These are phyloP conservation scores for Fomitiporia mediterranea DNA, from an alignment of 1,284 basidiomycete species.

Conservation along the genomic window DNA sequence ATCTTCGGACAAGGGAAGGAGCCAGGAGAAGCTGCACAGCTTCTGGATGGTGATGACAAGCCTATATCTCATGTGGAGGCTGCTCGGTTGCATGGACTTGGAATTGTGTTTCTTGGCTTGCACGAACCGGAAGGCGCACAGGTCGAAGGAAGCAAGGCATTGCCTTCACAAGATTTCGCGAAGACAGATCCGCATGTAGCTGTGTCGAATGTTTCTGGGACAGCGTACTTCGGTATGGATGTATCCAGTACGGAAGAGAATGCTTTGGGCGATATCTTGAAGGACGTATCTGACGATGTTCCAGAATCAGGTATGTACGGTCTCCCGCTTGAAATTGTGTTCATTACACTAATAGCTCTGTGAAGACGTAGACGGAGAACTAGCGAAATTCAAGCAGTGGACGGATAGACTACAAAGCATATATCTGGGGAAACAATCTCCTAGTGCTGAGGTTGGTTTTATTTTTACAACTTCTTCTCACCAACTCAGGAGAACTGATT, in stretches of 20 bases:
- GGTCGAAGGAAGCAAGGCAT: conserved; percentile 38
- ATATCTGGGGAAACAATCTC: too few species aligned
- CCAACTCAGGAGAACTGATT: too few species aligned
- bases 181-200: conserved; percentile 34
- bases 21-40: conserved; percentile 36
- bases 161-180: conserved; percentile 59
- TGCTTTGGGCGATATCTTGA: conserved; percentile 42
- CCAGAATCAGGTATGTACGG: conserved; percentile 3
- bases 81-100: conserved; percentile 53
- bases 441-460: too few species aligned
- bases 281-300: conserved; percentile 32
- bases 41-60: conserved; percentile 35
- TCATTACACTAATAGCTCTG: not conserved
- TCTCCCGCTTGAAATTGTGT: not conserved
- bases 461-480: too few species aligned
- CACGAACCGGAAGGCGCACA: conserved; percentile 52
- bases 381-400: too few species aligned
- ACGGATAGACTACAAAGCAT: too few species aligned
- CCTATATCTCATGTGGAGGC: conserved; percentile 51
- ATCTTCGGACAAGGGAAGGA: conserved; percentile 66
- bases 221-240: conserved; percentile 79
- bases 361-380: too few species aligned
- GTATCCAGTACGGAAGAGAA: conserved; percentile 48
- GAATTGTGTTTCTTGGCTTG: conserved; percentile 72
- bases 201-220: conserved; percentile 62